Conservation (phyloP, 768 basidiomycete genomes). For the Hygrophoropsis aurantiaca region DNA sequence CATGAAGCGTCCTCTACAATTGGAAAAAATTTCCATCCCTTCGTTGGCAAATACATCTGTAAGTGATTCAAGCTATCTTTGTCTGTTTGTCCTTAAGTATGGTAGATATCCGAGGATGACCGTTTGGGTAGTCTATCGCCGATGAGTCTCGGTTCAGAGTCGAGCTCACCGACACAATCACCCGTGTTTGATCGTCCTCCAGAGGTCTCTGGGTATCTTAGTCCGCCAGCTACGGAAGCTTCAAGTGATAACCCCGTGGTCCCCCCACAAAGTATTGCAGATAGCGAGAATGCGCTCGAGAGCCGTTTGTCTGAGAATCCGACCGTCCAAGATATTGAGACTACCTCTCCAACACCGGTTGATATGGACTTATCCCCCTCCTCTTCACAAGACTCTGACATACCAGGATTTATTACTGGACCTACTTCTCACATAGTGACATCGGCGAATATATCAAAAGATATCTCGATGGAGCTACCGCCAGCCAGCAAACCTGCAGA, state of each 20-base stretch:
- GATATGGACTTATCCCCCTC: conserved; percentile 36
- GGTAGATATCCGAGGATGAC: conserved; percentile 28
- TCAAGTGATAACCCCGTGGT: conserved; percentile 8
- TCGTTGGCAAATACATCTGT: conserved; percentile 20
- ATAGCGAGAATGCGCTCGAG: conserved; percentile 18
- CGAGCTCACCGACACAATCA: conserved; percentile 35
- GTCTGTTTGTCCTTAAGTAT: conserved; percentile 20
- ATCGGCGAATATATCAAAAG: background rate
- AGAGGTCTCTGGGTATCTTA: conserved; percentile 1
- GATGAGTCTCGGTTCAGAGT: conserved; percentile 58
- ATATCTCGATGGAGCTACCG: background rate
- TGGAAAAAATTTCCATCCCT: conserved; percentile 6
- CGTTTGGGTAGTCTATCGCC: conserved; percentile 54
- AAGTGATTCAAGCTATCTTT: conserved; percentile 10
- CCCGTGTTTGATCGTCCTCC: conserved; percentile 8
- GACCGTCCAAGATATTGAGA: conserved; percentile 16
- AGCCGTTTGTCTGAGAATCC: conserved; percentile 11
- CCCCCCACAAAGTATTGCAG: conserved; percentile 15
- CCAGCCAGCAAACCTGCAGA: conserved; percentile 7
- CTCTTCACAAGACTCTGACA: conserved; percentile 24
- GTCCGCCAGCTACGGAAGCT: conserved; percentile 8
- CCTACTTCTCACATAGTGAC: conserved; percentile 19
- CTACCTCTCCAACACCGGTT: conserved; percentile 32
- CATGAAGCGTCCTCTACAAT: too few relatives aligned
- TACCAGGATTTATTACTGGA: conserved; percentile 33